Evolutionary conservation across 2,329 filamentous ascomycete species (phyloP).

Genomic region (Neonectria ditissima): DNA sequence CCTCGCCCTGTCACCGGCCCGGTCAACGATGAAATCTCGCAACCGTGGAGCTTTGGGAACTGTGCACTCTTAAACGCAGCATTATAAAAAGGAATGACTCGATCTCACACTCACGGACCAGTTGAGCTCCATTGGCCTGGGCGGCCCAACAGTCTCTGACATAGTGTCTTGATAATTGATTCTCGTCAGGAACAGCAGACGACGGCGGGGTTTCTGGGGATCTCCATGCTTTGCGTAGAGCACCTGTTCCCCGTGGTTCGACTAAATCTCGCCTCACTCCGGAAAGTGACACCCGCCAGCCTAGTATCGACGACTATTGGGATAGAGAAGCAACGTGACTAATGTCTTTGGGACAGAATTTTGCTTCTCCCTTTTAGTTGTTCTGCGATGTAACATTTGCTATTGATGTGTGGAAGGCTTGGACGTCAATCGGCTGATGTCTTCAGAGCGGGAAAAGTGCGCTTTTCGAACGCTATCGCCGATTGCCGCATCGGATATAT

Average conservation of each 20-base stretch:
- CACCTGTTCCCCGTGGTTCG: constrained; percentile 3
- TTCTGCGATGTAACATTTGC: not conserved
- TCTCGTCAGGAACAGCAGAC: not conserved
- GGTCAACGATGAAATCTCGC: not conserved
- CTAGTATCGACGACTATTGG: not conserved
- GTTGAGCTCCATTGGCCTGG: not conserved
- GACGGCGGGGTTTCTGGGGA: not conserved
- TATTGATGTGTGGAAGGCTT: not conserved
- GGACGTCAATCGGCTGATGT: not conserved
- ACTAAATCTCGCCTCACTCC: not conserved
- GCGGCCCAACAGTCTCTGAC: not conserved
- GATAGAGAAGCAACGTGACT: not conserved
- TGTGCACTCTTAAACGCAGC: not conserved
- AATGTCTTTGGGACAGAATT: not conserved
- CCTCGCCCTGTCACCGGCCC: not conserved
- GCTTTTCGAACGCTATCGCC: not conserved
- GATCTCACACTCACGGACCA: not conserved
- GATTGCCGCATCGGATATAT: too few relatives aligned
- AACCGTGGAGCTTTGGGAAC: not conserved
- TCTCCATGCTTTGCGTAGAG: not conserved
- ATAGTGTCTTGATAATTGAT: not conserved
- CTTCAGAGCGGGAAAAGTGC: not conserved
- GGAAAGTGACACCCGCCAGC: not conserved
- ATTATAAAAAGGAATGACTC: not conserved
- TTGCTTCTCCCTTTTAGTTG: not conserved